These are phyloP conservation scores for Aspergillus affinis DNA, from an alignment of 495 filamentous ascomycete genomes.

Conservation along the genomic window DNA sequence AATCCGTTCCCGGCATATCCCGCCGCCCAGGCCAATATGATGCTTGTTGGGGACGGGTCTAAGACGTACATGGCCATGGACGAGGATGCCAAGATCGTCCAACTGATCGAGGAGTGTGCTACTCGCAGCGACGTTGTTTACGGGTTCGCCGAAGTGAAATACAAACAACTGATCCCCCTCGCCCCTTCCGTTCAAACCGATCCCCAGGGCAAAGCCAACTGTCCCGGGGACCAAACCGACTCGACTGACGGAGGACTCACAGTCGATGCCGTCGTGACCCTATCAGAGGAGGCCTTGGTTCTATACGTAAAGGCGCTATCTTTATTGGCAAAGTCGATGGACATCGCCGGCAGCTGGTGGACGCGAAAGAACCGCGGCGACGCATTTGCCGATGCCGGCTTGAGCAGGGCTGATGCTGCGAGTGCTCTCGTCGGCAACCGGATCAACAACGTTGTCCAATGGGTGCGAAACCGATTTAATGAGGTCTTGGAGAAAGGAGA, in stretches of 20 bases:
- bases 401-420: slow-evolving; percentile 43
- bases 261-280: slow-evolving; percentile 75
- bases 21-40: slow-evolving; percentile 56
- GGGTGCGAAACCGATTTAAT: slow-evolving; percentile 92
- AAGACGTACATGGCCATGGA: slow-evolving; percentile 62
- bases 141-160: slow-evolving; percentile 97
- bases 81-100: slow-evolving; percentile 76
- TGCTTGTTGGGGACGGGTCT: slow-evolving; percentile 64
- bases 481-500: slow-evolving; percentile 95
- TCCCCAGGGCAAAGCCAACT: slow-evolving; percentile 31
- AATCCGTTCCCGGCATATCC: slow-evolving; percentile 84
- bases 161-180: slow-evolving; percentile 88
- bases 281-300: slow-evolving; percentile 93
- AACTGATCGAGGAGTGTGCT: slow-evolving; percentile 85
- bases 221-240: slow-evolving; percentile 28
- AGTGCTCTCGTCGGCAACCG: slow-evolving; percentile 61
- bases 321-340: slow-evolving; percentile 91
- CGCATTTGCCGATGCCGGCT: slow-evolving; percentile 45
- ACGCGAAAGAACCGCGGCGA: slow-evolving; percentile 70
- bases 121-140: slow-evolving; percentile 93
- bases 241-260: slow-evolving; percentile 58
- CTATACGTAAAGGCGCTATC: slow-evolving; percentile 92
- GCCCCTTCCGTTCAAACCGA: slow-evolving; percentile 68
- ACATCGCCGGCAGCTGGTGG: slow-evolving; percentile 95
- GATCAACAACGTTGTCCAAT: slow-evolving; percentile 92